Evolutionary conservation across 305 asterid genomes (phyloP), one percentile per base, ranked within the genome.

Genomic region (Solanum hybrid): DNA sequence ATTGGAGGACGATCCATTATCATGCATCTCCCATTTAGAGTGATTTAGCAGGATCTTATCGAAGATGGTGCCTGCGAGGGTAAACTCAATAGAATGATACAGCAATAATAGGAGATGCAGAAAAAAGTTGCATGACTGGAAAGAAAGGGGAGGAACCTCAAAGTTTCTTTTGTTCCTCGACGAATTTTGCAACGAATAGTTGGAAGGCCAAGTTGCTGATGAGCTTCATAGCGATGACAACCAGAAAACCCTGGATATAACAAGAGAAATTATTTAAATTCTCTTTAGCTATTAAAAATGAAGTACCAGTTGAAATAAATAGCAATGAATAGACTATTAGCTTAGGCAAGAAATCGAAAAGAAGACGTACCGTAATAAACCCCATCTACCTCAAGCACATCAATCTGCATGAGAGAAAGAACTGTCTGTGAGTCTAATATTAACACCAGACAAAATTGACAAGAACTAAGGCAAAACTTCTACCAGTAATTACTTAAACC

Each of bases 191-290:
- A 96, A 31, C 97, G 96, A 89, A 97, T 97, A 26, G 98, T 95
- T 39, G 98, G 97, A 33, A 97, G 94, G 26, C 98, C 98, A 22
- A 97, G 94, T 87, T 89, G 94, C 93, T 96, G 98, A 91, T 96
- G 99, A 92, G 99, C 99, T 93, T 97, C 99, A 20, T 93, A 96
- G 31, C 98, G 95, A 90, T 97, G 99, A 91, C 98, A 97, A 67
- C 99, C 99, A 9, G 98, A 97, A 91, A 96, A 97, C 81, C 98
- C 99, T 96, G 88, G 42, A 51, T 24, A 87, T 42, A 71, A 61
- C 51, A 84, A 83, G 22, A 31, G 22, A 33, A 18, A 22, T 10
- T 61, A 85, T 33, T 33, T 31, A 22, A 61, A 33, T 85, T 57
- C 77, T 57, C 29, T 18, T 11, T 22, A 85, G 76, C 26, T 57